Base-by-base conservation (phyloP, 2,329 filamentous ascomycete genomes). In the Diaporthe eres region DNA sequence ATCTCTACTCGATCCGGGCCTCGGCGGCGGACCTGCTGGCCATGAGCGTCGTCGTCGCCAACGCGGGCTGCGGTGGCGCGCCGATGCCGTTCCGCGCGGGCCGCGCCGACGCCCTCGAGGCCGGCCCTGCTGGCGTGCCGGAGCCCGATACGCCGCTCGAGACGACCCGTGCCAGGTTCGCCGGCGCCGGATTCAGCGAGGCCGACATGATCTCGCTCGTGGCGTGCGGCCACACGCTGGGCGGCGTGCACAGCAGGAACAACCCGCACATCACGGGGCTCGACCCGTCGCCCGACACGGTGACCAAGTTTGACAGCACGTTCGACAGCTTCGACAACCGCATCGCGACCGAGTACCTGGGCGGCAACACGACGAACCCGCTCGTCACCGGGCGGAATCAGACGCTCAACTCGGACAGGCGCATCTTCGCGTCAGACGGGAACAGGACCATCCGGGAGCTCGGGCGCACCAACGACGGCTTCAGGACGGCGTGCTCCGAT, bases 301-400 rank as follows among this genome's bases (percentile, higher is more conserved):
- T 74, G 82, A 87, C 67, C 84, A 82, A 25, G 80, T 65, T 82
- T 44, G 83, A 84, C 28, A 80, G 82, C 1, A 78, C 80, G 1
- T 78, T 78, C 17, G 76, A 77, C 42, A 76, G 78, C 4, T 88
- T 89, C 67, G 86, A 89, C 72, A 86, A 85, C 57, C 82, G 79
- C 1, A 81, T 88, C 71, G 86, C 85, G 6, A 82, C 82, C 1
- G 85, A 88, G 74, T 89, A 86, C 63, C 67, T 88, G 22, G 81
- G 81, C 31, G 84, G 84, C 9, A 84, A 82, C 1, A 85, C 85
- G 42, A 82, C 82, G 39, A 85, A 88, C 78, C 85, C 86, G 4
- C 80, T 89, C 34, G 83, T 86, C 0, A 82, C 85, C 58, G 82
- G 82, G 3, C 79, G 82, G 47, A 85, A 87, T 74, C 78, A 80